Evolutionary conservation across 768 basidiomycete genomes (phyloP).

Genomic region (Dictyophora rubrovolvata): DNA sequence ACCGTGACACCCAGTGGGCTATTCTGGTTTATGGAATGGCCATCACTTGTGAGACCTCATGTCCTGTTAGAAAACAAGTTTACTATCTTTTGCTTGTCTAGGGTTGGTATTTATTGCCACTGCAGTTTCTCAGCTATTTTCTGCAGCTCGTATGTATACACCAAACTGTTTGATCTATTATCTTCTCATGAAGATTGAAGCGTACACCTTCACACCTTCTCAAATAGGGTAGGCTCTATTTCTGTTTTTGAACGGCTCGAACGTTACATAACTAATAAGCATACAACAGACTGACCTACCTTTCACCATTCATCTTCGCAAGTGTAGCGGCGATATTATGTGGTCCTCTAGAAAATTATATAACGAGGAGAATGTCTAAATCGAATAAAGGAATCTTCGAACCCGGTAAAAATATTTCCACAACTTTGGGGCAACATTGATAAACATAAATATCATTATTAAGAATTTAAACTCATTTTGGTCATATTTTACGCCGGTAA

Average conservation of each 20-base stretch:
- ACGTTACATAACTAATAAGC: not conserved
- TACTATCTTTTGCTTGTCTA: not conserved
- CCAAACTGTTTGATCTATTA: not conserved
- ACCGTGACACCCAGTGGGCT: conserved; percentile 6
- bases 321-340: conserved; percentile 10
- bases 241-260: not conserved
- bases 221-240: conserved; percentile 9
- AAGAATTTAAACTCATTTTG: conserved; percentile 18
- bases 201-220: conserved; percentile 11
- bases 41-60: conserved; percentile 11
- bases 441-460: not conserved
- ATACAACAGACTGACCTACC: conserved; percentile 6
- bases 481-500: conserved; percentile 16
- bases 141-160: conserved; percentile 10
- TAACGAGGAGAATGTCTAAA: conserved; percentile 10
- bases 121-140: conserved; percentile 13
- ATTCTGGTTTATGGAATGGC: conserved; percentile 12
- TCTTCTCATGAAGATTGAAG: not conserved
- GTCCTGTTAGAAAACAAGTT: not conserved
- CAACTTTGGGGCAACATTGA: conserved; percentile 3
- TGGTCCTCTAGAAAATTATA: conserved; percentile 14
- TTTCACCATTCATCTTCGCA: conserved; percentile 11
- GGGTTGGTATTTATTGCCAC: conserved; percentile 17
- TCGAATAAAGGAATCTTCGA: conserved; percentile 9
- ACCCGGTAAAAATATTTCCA: not conserved